phyloP scores from a whole-genome alignment of 129 eudicot species.

The Apium graveolens region DNA sequence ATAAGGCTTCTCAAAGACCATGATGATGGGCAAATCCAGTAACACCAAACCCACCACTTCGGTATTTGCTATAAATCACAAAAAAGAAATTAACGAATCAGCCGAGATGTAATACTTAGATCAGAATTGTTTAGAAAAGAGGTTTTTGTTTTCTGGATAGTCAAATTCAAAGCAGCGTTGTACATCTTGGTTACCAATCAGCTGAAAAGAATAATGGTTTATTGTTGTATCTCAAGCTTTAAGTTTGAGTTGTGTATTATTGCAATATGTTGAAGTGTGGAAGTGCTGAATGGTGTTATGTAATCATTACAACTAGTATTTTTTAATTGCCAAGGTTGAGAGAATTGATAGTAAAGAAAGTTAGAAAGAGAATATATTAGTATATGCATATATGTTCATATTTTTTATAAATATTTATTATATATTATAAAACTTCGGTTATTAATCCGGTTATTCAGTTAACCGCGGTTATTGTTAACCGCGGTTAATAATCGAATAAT shows the following conservation, averaged over 20 bases:
- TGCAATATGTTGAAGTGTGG: not conserved
- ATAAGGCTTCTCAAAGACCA: slow-evolving; percentile 42
- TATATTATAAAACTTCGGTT: too few relatives aligned
- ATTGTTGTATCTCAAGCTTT: not conserved
- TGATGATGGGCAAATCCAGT: slow-evolving; percentile 48
- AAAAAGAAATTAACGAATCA: not conserved
- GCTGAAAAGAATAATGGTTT: not conserved
- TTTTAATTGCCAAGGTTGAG: not conserved
- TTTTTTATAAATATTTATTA: too few relatives aligned
- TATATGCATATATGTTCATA: too few relatives aligned
- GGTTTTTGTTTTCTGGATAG: not conserved
- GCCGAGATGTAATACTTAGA: not conserved
- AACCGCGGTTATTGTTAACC: too few relatives aligned
- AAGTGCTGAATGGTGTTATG: not conserved
- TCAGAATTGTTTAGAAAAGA: not conserved
- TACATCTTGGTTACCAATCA: not conserved
- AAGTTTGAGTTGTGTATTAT: not conserved
- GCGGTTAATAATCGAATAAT: too few relatives aligned
- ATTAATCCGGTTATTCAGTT: too few relatives aligned
- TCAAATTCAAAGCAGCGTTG: too few relatives aligned
- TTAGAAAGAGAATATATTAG: too few relatives aligned
- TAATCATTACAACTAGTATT: not conserved
- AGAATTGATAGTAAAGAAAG: too few relatives aligned
- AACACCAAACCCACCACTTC: slow-evolving; percentile 53
- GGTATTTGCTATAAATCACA: slow-evolving; percentile 33